A percentile compares a stretch with the other conserved stretches of the same genome.
Evolutionary conservation across 768 basidiomycete genomes (phyloP).

Genomic region (Leccinum subtestaceum): DNA sequence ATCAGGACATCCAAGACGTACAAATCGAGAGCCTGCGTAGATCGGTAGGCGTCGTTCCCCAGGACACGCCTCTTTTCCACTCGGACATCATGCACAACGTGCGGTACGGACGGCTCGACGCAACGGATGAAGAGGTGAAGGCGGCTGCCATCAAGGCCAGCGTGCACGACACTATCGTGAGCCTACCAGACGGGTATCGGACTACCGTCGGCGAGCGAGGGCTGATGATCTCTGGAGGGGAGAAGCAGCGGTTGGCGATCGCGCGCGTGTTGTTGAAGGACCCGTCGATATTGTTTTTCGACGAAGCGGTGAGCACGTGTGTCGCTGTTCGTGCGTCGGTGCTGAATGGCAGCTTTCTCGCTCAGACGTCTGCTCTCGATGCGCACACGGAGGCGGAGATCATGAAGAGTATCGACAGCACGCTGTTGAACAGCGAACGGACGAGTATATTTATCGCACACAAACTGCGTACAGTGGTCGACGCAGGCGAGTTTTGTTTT

Average conservation of each 20-base stretch:
- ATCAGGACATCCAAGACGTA: conserved; percentile 40
- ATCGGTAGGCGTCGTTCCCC: conserved; percentile 90
- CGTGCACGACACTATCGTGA: conserved; percentile 75
- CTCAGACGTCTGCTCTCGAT: conserved; percentile 91
- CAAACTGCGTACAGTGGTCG: conserved; percentile 82
- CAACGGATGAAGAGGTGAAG: conserved; percentile 85
- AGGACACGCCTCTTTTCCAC: conserved; percentile 98
- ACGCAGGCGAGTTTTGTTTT: conserved; percentile 61
- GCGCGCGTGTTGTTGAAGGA: conserved; percentile 92
- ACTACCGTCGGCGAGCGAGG: conserved; percentile 97
- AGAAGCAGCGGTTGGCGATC: conserved; percentile 96
- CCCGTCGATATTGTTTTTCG: conserved; percentile 95
- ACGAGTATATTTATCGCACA: conserved; percentile 99
- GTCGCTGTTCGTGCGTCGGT: not conserved
- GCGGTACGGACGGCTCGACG: conserved; percentile 84
- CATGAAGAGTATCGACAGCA: conserved; percentile 89
- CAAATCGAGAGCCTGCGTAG: conserved; percentile 69
- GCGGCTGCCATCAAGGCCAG: conserved; percentile 84
- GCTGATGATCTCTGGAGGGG: conserved; percentile 97
- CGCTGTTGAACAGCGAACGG: conserved; percentile 69
- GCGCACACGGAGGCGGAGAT: conserved; percentile 92
- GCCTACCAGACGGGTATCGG: conserved; percentile 79
- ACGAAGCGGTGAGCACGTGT: conserved; percentile 78
- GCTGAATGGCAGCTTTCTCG: not conserved
- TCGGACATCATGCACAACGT: conserved; percentile 94